phyloP scores from a whole-genome alignment of 495 filamentous ascomycete species.

The Tetracladium setigerum region DNA sequence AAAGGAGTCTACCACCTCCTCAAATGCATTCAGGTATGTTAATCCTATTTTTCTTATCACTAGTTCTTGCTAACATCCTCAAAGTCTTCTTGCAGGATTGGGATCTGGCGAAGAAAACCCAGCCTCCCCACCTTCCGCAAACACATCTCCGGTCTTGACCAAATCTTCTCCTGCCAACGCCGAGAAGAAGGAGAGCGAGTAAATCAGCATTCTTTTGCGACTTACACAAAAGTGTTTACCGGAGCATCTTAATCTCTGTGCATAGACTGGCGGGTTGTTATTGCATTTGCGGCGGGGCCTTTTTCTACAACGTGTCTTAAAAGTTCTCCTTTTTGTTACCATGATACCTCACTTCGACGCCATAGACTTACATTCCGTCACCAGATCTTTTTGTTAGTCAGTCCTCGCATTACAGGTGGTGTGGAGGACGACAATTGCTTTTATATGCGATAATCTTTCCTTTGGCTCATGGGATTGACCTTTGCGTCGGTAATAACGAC shows the following conservation, averaged over 20 bases:
- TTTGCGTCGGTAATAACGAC: constrained; percentile 8
- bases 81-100: constrained; percentile 22
- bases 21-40: constrained; percentile 82
- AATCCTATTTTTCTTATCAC: constrained; percentile 8
- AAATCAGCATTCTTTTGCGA: constrained; percentile 18
- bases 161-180: constrained; percentile 55
- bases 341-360: constrained; percentile 34
- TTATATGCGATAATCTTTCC: constrained; percentile 14
- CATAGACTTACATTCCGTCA: constrained; percentile 22
- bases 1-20: constrained; percentile 57
- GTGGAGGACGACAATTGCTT: constrained; percentile 21
- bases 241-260: constrained; percentile 21
- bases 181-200: constrained; percentile 35
- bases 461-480: constrained; percentile 19
- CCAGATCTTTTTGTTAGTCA: constrained; percentile 19
- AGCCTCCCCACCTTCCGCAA: constrained; percentile 57
- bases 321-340: constrained; percentile 29
- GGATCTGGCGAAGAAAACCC: constrained; percentile 37
- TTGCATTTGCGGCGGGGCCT: constrained; percentile 38
- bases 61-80: constrained; percentile 6
- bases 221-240: constrained; percentile 20
- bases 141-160: constrained; percentile 47
- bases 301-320: constrained; percentile 35
- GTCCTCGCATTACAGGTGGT: constrained; percentile 19
- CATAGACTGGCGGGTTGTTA: constrained; percentile 27